phyloP scores from a whole-genome alignment of 345 rosid species.

The Acer negundo region DNA sequence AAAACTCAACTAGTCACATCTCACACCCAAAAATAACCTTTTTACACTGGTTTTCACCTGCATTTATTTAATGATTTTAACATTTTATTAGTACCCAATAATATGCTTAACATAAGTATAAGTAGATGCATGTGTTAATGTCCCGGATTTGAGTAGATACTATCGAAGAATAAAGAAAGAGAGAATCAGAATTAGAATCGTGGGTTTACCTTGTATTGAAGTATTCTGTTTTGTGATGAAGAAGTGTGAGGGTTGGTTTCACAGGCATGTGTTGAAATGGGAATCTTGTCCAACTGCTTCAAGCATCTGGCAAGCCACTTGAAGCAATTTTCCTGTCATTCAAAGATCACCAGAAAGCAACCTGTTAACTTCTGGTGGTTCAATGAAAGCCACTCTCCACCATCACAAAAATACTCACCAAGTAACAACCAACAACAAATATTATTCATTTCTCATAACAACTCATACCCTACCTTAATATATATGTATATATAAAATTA shows the following conservation, averaged over 20 bases:
- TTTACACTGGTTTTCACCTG: too few relatives aligned
- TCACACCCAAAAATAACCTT: slow-evolving; percentile 5
- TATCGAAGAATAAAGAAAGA: too few relatives aligned
- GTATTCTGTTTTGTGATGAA: neutral
- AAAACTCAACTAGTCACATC: slow-evolving; percentile 10
- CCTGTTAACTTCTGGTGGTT: slow-evolving; percentile 14
- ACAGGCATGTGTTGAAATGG: slow-evolving; percentile 47
- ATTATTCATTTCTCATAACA: neutral
- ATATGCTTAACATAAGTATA: too few relatives aligned
- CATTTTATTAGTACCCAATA: too few relatives aligned
- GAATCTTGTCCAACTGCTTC: slow-evolving; percentile 64
- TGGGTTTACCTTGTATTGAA: neutral
- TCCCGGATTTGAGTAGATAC: too few relatives aligned
- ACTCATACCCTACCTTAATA: too few relatives aligned
- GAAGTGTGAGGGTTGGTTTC: neutral
- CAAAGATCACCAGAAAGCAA: slow-evolving; percentile 14
- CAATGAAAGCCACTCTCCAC: slow-evolving; percentile 18
- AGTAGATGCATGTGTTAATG: too few relatives aligned
- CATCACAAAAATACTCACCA: neutral
- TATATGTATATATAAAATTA: too few relatives aligned
- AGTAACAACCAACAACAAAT: neutral
- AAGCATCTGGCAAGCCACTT: slow-evolving; percentile 68
- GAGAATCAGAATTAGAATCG: too few relatives aligned
- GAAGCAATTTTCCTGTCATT: slow-evolving; percentile 68
- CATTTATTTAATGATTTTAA: too few relatives aligned